Evolutionary conservation across 805 yeast species (phyloP).

Genomic region (Myxozyma melibiosi): DNA sequence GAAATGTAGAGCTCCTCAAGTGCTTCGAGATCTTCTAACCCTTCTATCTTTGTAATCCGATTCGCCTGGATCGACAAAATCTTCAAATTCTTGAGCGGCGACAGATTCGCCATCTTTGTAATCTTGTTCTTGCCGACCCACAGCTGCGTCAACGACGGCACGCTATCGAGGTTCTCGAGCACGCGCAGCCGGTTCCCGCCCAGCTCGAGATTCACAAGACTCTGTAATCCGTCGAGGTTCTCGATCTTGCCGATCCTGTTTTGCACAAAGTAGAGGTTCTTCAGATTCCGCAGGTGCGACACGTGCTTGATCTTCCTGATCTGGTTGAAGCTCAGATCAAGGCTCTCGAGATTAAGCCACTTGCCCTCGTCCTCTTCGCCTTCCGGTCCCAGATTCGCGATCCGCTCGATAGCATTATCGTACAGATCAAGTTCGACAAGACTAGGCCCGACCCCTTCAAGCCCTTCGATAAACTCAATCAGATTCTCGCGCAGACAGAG

Average conservation of each 20-base stretch:
- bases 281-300: conserved; percentile 60
- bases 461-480: conserved; percentile 68
- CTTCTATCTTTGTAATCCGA: conserved; percentile 74
- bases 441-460: conserved; percentile 60
- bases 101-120: conserved; percentile 61
- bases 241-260: conserved; percentile 77
- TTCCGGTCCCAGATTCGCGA: conserved; percentile 52
- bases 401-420: conserved; percentile 88
- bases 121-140: conserved; percentile 94
- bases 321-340: conserved; percentile 89
- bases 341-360: conserved; percentile 41
- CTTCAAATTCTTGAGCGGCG: conserved; percentile 60
- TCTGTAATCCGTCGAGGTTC: conserved; percentile 58
- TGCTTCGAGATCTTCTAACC: conserved; percentile 68
- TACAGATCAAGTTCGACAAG: conserved; percentile 83
- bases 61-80: conserved; percentile 89
- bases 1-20: conserved; percentile 87
- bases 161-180: conserved; percentile 55
- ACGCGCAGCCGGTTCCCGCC: conserved; percentile 81
- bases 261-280: conserved; percentile 81
- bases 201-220: conserved; percentile 72
- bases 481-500: conserved; percentile 83
- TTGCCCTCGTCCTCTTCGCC: conserved; percentile 8
- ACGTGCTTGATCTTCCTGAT: conserved; percentile 83
- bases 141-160: conserved; percentile 65